Conservation (phyloP, 176 grass and related monocot genomes). For the Leersia perrieri region DNA sequence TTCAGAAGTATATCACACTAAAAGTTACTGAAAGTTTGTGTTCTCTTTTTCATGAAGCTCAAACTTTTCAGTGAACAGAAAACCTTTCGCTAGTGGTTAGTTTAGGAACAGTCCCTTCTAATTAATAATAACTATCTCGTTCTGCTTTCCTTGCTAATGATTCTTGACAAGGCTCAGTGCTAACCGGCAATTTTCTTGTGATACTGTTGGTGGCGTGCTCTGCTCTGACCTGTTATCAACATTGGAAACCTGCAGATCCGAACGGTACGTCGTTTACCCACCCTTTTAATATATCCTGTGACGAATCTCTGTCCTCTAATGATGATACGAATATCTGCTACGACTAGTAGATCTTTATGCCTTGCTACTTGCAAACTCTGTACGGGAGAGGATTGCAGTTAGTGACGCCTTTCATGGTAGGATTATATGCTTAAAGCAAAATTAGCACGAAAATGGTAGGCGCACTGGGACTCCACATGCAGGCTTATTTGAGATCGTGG, state of each 20-base stretch:
- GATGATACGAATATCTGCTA: background rate
- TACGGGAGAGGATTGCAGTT: background rate
- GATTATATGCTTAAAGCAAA: background rate
- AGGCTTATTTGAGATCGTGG: background rate
- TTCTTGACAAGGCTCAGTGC: constrained; percentile 6
- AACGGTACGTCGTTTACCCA: constrained; percentile 58
- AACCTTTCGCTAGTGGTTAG: background rate
- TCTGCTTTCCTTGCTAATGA: constrained; percentile 9
- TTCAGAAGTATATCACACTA: background rate
- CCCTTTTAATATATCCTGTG: background rate
- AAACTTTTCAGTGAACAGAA: background rate
- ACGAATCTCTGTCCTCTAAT: background rate
- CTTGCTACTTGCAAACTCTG: background rate
- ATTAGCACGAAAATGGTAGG: background rate
- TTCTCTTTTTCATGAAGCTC: background rate
- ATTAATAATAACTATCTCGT: background rate
- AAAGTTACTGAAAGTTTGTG: background rate
- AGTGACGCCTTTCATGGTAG: background rate
- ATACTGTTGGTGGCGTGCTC: background rate
- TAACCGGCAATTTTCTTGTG: constrained; percentile 25
- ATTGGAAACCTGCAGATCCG: constrained; percentile 44
- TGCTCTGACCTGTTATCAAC: background rate
- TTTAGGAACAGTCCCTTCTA: background rate
- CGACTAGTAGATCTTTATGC: background rate
- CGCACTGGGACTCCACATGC: background rate